These are phyloP conservation scores for Suhomyces xylopsoci DNA, from an alignment of 805 yeast species.

Conservation along the genomic window DNA sequence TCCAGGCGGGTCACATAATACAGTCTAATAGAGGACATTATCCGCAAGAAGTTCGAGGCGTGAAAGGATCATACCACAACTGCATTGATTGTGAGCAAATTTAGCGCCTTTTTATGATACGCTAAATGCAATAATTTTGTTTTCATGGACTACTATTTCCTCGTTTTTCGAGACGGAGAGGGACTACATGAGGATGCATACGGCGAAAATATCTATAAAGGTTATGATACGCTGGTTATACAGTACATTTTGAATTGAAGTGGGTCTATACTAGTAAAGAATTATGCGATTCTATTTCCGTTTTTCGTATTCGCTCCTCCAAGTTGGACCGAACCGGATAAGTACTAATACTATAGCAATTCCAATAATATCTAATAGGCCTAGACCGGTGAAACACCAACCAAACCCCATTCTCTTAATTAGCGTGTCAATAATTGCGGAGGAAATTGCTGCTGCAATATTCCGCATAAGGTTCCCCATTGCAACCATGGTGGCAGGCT, in stretches of 20 bases:
- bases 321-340: constrained; percentile 18
- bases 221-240: not conserved
- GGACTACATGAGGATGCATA: not conserved
- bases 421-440: constrained; percentile 41
- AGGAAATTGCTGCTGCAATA: constrained; percentile 51
- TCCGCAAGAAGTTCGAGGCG: not conserved
- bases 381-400: constrained; percentile 56
- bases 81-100: not conserved
- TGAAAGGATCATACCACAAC: not conserved
- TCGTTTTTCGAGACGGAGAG: not conserved
- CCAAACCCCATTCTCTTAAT: constrained; percentile 42
- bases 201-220: not conserved
- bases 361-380: constrained; percentile 22
- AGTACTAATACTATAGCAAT: constrained; percentile 16
- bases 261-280: not conserved
- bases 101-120: not conserved
- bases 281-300: not conserved
- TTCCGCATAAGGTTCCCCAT: constrained; percentile 53
- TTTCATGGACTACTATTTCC: not conserved
- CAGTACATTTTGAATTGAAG: not conserved
- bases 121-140: not conserved
- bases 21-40: not conserved
- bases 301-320: constrained; percentile 18
- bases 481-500: constrained; percentile 54
- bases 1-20: not conserved